phyloP scores from a whole-genome alignment of 2,329 filamentous ascomycete genomes.

The Calonectria naviculata region DNA sequence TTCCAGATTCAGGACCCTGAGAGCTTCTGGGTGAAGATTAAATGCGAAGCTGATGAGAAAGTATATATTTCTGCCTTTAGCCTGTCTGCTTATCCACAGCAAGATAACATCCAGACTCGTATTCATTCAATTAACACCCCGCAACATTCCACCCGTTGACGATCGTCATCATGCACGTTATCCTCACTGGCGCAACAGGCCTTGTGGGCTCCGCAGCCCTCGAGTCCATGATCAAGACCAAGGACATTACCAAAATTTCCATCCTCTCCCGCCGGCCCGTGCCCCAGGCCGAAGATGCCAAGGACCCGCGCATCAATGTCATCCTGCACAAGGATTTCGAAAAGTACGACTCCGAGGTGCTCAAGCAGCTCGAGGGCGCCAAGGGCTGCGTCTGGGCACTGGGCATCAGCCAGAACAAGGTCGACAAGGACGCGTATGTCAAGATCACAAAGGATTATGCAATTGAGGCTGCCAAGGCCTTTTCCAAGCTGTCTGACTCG shows the following conservation, averaged over 20 bases:
- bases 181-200: slow-evolving; percentile 76
- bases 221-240: slow-evolving; percentile 67
- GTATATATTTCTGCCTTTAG: background rate
- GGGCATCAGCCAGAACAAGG: slow-evolving; percentile 71
- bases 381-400: slow-evolving; percentile 80
- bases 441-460: slow-evolving; percentile 76
- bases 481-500: slow-evolving; percentile 56
- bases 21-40: background rate
- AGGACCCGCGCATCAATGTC: slow-evolving; percentile 71
- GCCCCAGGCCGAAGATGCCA: slow-evolving; percentile 66
- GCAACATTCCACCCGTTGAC: background rate
- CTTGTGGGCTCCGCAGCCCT: slow-evolving; percentile 71
- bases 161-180: slow-evolving; percentile 65
- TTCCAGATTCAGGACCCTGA: background rate
- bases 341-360: slow-evolving; percentile 66
- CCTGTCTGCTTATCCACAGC: background rate
- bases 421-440: slow-evolving; percentile 73
- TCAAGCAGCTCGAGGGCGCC: slow-evolving; percentile 71
- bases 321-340: slow-evolving; percentile 77
- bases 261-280: slow-evolving; percentile 76
- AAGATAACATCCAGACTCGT: background rate
- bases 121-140: background rate
- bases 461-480: slow-evolving; percentile 71
- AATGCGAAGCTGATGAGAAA: background rate
- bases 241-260: slow-evolving; percentile 71